These are phyloP conservation scores for Suillus sp. DNA, from an alignment of 768 basidiomycete genomes.

Conservation along the genomic window DNA sequence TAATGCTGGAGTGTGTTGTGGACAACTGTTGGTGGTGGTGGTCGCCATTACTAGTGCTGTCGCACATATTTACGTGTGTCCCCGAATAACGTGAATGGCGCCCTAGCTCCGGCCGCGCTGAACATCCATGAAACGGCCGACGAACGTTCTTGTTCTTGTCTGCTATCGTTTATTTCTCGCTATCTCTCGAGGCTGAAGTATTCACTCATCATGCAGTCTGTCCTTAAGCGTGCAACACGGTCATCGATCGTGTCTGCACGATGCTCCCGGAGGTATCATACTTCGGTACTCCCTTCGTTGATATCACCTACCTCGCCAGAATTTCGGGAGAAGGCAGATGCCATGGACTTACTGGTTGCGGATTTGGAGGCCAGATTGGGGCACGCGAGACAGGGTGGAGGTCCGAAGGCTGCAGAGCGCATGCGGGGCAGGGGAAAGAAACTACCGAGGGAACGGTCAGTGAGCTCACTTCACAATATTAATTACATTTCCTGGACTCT, in stretches of 20 bases:
- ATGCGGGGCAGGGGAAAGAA: conserved; percentile 81
- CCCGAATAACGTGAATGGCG: neutral
- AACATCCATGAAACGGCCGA: neutral
- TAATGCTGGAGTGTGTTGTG: neutral
- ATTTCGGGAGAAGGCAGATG: conserved; percentile 63
- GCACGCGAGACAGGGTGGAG: conserved; percentile 68
- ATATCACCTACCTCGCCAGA: conserved; percentile 71
- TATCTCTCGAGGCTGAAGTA: neutral
- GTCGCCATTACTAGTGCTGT: neutral
- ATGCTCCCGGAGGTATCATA: conserved; percentile 54
- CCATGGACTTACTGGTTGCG: conserved; percentile 70
- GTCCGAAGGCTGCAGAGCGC: conserved; percentile 69
- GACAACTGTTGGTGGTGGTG: neutral
- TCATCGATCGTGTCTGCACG: conserved; percentile 12
- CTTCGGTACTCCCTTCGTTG: conserved; percentile 71
- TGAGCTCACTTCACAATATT: neutral
- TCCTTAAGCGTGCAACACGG: conserved; percentile 18
- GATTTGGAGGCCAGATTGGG: conserved; percentile 64
- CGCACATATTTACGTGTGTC: neutral
- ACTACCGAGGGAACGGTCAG: conserved; percentile 79
- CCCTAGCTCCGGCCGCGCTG: conserved; percentile 7
- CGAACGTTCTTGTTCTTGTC: neutral
- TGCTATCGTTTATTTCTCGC: neutral
- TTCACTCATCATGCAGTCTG: conserved; percentile 16
- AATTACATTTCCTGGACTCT: conserved; percentile 2